phyloP scores from a whole-genome alignment of 176 grass and related monocot species.

The Lolium perenne region DNA sequence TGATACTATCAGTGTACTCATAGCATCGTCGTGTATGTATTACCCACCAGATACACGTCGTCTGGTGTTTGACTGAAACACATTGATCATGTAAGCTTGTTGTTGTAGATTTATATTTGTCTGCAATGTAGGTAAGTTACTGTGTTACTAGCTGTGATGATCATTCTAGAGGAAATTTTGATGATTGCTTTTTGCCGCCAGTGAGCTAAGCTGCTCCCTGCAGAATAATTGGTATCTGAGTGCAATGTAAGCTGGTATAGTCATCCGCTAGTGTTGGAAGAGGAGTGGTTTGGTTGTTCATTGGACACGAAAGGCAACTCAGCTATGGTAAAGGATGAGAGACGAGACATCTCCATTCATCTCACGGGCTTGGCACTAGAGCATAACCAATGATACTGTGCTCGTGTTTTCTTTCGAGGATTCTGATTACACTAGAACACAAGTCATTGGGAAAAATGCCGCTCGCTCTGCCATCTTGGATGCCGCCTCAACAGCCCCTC shows the following conservation, averaged over 20 bases:
- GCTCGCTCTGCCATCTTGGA: too few species aligned
- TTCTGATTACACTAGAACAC: too few species aligned
- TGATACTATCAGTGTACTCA: constrained; percentile 31
- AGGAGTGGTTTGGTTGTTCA: background rate
- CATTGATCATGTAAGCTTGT: constrained; percentile 1
- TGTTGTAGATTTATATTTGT: constrained; percentile 32
- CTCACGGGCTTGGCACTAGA: background rate
- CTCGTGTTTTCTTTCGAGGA: too few species aligned
- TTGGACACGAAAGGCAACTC: background rate
- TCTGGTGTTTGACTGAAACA: constrained; percentile 22
- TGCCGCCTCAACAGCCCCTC: too few species aligned
- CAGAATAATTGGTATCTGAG: constrained; percentile 1
- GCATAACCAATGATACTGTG: too few species aligned
- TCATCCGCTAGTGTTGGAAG: background rate
- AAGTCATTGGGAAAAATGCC: too few species aligned
- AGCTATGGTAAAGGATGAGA: background rate
- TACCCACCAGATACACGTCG: constrained; percentile 6
- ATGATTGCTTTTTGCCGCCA: background rate
- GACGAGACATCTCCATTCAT: background rate
- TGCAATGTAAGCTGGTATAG: constrained; percentile 22
- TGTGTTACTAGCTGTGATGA: constrained; percentile 13
- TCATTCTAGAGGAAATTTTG: background rate
- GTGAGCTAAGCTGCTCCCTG: background rate
- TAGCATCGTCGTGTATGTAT: constrained; percentile 33
- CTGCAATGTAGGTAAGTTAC: constrained; percentile 17